Conservation (phyloP, 306 rosid genomes). For the Cicer bijugum region DNA sequence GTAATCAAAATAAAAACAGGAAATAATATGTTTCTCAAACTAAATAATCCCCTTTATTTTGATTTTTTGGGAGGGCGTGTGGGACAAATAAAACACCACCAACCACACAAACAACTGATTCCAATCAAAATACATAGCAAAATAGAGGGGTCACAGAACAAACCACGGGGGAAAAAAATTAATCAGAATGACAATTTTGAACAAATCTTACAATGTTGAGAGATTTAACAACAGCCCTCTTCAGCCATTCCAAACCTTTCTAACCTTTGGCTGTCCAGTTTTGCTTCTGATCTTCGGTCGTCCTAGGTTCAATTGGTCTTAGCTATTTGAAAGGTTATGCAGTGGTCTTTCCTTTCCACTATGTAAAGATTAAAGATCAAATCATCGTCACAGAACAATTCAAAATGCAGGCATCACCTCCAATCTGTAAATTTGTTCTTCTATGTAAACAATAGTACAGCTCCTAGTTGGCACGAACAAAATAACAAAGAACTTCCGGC, state of each 20-base stretch:
- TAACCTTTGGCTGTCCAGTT: not conserved
- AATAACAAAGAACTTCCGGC: slow-evolving; percentile 10
- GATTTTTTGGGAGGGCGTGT: not conserved
- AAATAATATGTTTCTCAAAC: not conserved
- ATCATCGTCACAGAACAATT: not conserved
- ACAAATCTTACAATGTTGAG: slow-evolving; percentile 23
- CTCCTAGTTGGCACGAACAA: not conserved
- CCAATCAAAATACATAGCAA: slow-evolving; percentile 7
- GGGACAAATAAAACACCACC: not conserved
- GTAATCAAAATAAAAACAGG: not conserved
- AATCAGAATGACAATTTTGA: not conserved
- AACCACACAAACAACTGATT: not conserved
- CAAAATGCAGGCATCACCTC: slow-evolving; percentile 10
- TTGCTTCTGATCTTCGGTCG: slow-evolving; percentile 13
- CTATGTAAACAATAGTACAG: not conserved
- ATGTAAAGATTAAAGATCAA: slow-evolving; percentile 6
- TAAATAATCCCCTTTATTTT: not conserved
- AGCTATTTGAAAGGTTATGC: not conserved
- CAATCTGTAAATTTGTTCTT: slow-evolving; percentile 1
- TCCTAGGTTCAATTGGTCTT: not conserved
- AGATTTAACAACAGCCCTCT: slow-evolving; percentile 2
- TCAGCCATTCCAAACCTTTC: slow-evolving; percentile 12
- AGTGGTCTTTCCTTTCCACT: not conserved
- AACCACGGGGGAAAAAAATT: not conserved
- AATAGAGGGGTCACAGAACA: slow-evolving; percentile 13